These are phyloP conservation scores for Suaeda aralocaspica DNA, from an alignment of 148 eudicot genomes.

Conservation along the genomic window DNA sequence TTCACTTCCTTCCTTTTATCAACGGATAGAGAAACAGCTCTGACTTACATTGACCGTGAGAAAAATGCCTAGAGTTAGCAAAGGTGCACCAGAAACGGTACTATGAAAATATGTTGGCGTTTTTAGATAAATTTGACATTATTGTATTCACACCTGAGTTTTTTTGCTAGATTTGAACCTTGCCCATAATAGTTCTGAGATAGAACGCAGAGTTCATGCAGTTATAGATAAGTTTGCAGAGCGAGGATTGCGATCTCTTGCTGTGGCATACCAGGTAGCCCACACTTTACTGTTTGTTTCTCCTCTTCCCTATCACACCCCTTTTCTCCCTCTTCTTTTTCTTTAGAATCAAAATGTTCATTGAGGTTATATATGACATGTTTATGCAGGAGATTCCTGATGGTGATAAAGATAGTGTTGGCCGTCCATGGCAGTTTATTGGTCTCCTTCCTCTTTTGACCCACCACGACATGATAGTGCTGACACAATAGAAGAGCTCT, in stretches of 20 bases:
- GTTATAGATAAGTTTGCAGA: conserved; percentile 59
- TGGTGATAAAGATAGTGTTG: conserved; percentile 40
- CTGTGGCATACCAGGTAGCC: conserved; percentile 52
- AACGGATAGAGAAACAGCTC: conserved; percentile 53
- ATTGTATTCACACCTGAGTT: background rate
- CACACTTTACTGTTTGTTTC: background rate
- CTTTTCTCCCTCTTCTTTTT: background rate
- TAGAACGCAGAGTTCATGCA: conserved; percentile 44
- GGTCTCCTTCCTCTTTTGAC: conserved; percentile 57
- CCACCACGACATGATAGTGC: conserved; percentile 64
- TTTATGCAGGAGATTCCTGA: conserved; percentile 49
- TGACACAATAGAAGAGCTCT: conserved; percentile 49
- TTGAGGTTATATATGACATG: conserved; percentile 2
- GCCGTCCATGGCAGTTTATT: conserved; percentile 50
- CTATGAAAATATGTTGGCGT: background rate
- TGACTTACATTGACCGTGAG: conserved; percentile 50
- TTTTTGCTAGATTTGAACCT: conserved; percentile 40
- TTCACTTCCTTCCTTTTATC: conserved; percentile 63
- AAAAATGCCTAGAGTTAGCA: conserved; percentile 49
- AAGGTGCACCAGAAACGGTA: conserved; percentile 55
- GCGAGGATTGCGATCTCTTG: conserved; percentile 54
- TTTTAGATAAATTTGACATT: background rate
- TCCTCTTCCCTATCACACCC: background rate
- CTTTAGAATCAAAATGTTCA: background rate
- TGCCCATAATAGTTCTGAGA: conserved; percentile 43